Evolutionary conservation across 305 asterid genomes (phyloP).

Genomic region (Solanum aculeatissimum): DNA sequence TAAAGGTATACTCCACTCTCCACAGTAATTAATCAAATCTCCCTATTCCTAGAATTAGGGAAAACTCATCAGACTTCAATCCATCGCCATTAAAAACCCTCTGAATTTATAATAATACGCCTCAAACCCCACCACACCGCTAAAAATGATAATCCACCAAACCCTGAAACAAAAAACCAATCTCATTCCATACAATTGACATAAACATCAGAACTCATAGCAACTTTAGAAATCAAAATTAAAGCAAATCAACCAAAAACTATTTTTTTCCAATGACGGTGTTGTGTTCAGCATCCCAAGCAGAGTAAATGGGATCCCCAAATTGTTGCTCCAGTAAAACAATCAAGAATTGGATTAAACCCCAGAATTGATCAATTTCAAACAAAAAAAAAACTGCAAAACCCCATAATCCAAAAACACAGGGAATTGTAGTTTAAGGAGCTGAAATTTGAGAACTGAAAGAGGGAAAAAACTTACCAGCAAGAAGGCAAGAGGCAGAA

Average conservation of each 20-base stretch:
- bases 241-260: neutral
- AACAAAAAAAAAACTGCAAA: neutral
- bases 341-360: neutral
- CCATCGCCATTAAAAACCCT: neutral
- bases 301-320: neutral
- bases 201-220: neutral
- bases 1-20: neutral
- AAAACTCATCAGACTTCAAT: neutral
- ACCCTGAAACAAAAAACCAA: neutral
- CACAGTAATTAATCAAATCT: neutral
- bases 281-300: neutral
- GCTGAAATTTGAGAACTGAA: neutral
- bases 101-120: neutral
- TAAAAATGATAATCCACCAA: neutral
- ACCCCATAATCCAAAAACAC: neutral
- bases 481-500: neutral
- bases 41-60: neutral
- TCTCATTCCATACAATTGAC: neutral
- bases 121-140: neutral
- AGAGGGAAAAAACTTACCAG: neutral
- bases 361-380: neutral
- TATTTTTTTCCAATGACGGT: neutral
- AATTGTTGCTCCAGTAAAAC: neutral
- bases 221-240: neutral
- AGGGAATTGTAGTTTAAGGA: neutral